A percentile compares a stretch with the other conserved stretches of the same genome.
Conservation (phyloP, 2,329 filamentous ascomycete species). For the Penicillium italicum region DNA sequence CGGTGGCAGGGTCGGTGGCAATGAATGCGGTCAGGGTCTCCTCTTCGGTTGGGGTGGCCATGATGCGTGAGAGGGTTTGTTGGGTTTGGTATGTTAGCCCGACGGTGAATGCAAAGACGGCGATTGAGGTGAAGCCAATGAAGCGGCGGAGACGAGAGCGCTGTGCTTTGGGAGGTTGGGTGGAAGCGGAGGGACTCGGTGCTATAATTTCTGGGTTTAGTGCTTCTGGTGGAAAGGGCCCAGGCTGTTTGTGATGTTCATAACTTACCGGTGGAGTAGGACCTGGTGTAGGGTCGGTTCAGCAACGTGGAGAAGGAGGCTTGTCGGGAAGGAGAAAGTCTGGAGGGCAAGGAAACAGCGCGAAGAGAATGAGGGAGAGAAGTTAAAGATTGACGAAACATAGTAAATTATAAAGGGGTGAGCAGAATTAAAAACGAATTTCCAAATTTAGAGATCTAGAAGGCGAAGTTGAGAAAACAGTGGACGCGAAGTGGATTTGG, state of each 20-base stretch:
- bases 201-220: slow-evolving; percentile 1
- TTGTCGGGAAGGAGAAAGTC: slow-evolving; percentile 12
- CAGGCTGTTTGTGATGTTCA: background rate
- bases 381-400: slow-evolving; percentile 10
- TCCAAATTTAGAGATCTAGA: background rate
- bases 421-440: background rate
- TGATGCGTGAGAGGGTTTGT: slow-evolving; percentile 29
- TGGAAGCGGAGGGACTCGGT: slow-evolving; percentile 1
- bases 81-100: slow-evolving; percentile 30
- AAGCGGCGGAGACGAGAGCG: slow-evolving; percentile 34
- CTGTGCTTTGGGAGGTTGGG: slow-evolving; percentile 15
- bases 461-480: slow-evolving; percentile 13
- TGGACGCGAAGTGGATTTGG: background rate
- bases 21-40: slow-evolving; percentile 68
- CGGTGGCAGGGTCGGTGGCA: slow-evolving; percentile 51
- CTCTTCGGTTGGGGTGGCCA: slow-evolving; percentile 55
- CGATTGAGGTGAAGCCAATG: slow-evolving; percentile 37
- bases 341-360: slow-evolving; percentile 19
- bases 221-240: background rate
- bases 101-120: slow-evolving; percentile 32
- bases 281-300: background rate
- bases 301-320: slow-evolving; percentile 5
- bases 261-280: slow-evolving; percentile 12
- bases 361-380: slow-evolving; percentile 2
- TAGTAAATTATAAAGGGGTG: background rate